Evolutionary conservation across 495 filamentous ascomycete species (phyloP).

Genomic region (Tuber aestivum): DNA sequence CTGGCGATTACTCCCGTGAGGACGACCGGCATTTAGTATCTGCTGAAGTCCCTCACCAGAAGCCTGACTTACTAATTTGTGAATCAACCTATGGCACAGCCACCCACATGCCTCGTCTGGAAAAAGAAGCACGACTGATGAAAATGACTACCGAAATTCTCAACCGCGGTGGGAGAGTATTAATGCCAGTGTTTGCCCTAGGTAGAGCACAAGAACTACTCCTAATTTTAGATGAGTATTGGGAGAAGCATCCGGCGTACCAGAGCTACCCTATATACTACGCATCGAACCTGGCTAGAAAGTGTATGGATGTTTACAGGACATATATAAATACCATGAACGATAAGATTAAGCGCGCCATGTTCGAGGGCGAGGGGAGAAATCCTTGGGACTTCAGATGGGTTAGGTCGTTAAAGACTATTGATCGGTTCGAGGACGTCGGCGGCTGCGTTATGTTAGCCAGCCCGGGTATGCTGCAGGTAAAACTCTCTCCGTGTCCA

Average conservation of each 20-base stretch:
- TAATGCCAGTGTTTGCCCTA: conserved; percentile 94
- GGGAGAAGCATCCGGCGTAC: conserved; percentile 75
- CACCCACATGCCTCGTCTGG: conserved; percentile 76
- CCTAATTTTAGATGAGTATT: conserved; percentile 94
- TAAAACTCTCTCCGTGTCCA: conserved; percentile 30
- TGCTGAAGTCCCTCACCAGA: conserved; percentile 75
- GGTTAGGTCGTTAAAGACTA: conserved; percentile 79
- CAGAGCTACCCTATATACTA: conserved; percentile 95
- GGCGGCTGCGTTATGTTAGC: conserved; percentile 96
- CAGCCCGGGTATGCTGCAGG: conserved; percentile 81
- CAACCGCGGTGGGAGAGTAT: conserved; percentile 80
- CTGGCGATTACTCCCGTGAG: conserved; percentile 92
- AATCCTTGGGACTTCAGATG: conserved; percentile 96
- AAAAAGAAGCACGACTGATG: conserved; percentile 89
- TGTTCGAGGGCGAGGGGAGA: conserved; percentile 72
- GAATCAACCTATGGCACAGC: conserved; percentile 95
- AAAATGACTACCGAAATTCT: conserved; percentile 85
- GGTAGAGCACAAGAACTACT: conserved; percentile 89
- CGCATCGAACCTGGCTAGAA: conserved; percentile 83
- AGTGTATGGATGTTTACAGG: conserved; percentile 98
- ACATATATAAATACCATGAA: conserved; percentile 98
- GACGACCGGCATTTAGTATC: conserved; percentile 91
- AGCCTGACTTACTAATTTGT: conserved; percentile 92
- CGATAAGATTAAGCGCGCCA: conserved; percentile 89
- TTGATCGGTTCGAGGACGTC: conserved; percentile 93